Base-by-base conservation (phyloP, 176 grass and related monocot species). In the Lolium perenne region DNA sequence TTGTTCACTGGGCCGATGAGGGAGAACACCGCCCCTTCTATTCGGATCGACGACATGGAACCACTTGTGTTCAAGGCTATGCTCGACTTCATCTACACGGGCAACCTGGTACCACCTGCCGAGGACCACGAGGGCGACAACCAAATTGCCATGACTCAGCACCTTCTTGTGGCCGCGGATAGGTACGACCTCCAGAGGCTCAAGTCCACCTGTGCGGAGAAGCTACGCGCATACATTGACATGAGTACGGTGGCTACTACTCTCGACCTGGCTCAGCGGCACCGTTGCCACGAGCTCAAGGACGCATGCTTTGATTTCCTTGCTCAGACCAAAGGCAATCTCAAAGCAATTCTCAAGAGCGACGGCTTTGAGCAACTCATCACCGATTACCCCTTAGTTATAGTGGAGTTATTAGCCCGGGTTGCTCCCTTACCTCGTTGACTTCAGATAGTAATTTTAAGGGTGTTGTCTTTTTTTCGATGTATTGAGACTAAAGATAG, bases 1-100 rank as follows among this genome's bases (percentile, higher is more conserved):
- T 35, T 35, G 32, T 35, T 35, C 32, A 35, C 32, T 35, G 32
- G 32, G 2, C 32, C 32, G 32, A 35, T 35, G 32, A 35, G 32
- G 32, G 32, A 35, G 32, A 35, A 35, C 32, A 35, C 32, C 32
- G 32, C 32, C 32, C 32, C 32, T 35, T 35, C 32, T 35, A 2
- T 35, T 2, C 32, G 32, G 32, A 35, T 35, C 32, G 32, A 35
- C 32, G 32, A 35, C 32, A 35, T 35, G 32, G 32, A 35, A 3
- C 32, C 32, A 35, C 32, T 35, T 3, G 46, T 48, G 46, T 48
- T 48, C 46, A 48, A 48, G 46, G 41, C 41, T 8, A 48, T 91
- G 26, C 74, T 91, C 11, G 62, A 84, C 83, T 91, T 91, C 69
- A 91, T 91, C 71, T 91, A 91, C 76, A 86, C 71, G 13, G 49